Evolutionary conservation across 768 basidiomycete species (phyloP).

Genomic region (Melanogaster broomeanus): DNA sequence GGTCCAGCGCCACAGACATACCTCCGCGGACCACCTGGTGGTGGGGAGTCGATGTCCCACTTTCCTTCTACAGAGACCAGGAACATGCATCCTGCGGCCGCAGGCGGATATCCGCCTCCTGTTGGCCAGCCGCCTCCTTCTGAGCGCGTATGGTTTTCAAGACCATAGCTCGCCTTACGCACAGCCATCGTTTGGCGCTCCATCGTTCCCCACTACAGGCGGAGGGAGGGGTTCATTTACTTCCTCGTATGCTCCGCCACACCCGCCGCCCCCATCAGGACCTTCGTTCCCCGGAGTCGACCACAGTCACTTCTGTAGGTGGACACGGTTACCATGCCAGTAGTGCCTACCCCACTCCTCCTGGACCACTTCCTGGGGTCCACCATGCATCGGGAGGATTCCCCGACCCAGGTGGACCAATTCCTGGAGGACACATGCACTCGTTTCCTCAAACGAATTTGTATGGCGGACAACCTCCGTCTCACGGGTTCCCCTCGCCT

Average conservation of each 20-base stretch:
- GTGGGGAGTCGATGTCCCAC: not conserved
- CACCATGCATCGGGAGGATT: conserved; percentile 18
- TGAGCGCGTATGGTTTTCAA: conserved; percentile 2
- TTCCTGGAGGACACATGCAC: conserved; percentile 33
- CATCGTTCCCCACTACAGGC: conserved; percentile 21
- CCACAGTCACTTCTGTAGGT: not conserved
- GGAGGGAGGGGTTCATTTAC: conserved; percentile 23
- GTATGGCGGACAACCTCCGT: conserved; percentile 23
- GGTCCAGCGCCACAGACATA: no score
- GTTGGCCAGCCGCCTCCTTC: conserved; percentile 11
- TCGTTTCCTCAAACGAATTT: conserved; percentile 40
- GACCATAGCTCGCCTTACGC: conserved; percentile 15
- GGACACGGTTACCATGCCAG: conserved; percentile 10
- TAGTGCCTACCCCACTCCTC: conserved; percentile 6
- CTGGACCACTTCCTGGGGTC: conserved; percentile 20
- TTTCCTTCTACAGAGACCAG: not conserved
- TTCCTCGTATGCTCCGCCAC: conserved; percentile 21
- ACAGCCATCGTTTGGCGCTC: not conserved
- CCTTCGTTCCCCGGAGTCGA: conserved; percentile 5
- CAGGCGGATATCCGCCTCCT: conserved; percentile 10
- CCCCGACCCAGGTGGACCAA: conserved; percentile 11
- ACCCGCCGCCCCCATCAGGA: conserved; percentile 9
- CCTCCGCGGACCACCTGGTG: not conserved
- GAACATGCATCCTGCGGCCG: not conserved
- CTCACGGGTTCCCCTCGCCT: conserved; percentile 4